Conservation (phyloP, 345 rosid genomes). For the Salix brachista region DNA sequence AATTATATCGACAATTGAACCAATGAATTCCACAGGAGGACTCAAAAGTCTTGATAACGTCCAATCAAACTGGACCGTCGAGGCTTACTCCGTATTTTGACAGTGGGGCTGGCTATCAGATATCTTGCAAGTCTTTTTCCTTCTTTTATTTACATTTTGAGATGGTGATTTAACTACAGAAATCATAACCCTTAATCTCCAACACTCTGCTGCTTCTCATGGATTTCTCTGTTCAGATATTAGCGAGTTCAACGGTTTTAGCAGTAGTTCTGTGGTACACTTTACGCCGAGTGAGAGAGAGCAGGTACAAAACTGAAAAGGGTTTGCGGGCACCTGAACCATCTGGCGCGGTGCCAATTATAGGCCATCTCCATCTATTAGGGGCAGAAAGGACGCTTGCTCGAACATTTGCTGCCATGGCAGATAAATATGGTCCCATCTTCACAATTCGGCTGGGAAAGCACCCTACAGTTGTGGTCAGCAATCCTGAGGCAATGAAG, state of each 20-base stretch:
- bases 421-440: slow-evolving; percentile 24
- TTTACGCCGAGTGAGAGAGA: background rate
- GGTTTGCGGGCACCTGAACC: slow-evolving; percentile 13
- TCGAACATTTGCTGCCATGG: slow-evolving; percentile 18
- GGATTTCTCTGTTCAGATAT: background rate
- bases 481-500: slow-evolving; percentile 1
- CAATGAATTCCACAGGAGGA: too few species aligned
- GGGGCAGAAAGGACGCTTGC: slow-evolving; percentile 21
- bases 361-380: slow-evolving; percentile 24
- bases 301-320: background rate
- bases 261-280: slow-evolving; percentile 2
- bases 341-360: slow-evolving; percentile 11
- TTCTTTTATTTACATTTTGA: too few species aligned
- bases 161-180: too few species aligned
- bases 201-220: background rate
- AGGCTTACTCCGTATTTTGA: too few species aligned
- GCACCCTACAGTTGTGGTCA: slow-evolving; percentile 16
- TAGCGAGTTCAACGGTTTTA: slow-evolving; percentile 2
- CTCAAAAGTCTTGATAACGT: too few species aligned
- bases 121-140: too few species aligned
- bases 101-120: too few species aligned
- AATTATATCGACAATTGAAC: background rate
- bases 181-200: background rate
- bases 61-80: too few species aligned
- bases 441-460: slow-evolving; percentile 23